Percentiles rank a stretch among this genome's conserved stretches.
Conservation (phyloP, 2,329 filamentous ascomycete species). For the Trichoderma sp. region DNA sequence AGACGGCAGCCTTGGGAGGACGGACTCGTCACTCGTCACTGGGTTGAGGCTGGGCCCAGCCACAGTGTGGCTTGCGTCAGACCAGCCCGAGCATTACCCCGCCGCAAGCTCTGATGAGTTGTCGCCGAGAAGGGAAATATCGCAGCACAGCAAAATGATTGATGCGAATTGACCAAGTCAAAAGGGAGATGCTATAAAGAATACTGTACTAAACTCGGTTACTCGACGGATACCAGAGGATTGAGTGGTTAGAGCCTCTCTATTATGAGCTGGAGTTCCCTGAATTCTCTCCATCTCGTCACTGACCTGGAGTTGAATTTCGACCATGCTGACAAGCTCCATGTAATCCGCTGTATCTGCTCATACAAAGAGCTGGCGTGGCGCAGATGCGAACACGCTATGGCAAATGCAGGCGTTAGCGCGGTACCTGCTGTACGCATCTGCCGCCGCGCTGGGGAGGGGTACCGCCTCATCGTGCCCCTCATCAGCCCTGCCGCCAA, state of each 20-base stretch:
- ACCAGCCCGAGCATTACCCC: neutral
- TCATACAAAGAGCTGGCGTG: neutral
- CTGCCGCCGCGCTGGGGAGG: conserved; percentile 18
- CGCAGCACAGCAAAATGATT: neutral
- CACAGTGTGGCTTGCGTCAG: conserved; percentile 12
- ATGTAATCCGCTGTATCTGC: neutral
- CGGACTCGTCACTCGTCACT: neutral
- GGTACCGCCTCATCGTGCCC: conserved; percentile 29
- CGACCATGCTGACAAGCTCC: neutral
- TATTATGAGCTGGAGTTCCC: neutral
- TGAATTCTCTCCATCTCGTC: neutral
- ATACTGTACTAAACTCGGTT: neutral
- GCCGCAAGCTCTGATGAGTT: conserved; percentile 4
- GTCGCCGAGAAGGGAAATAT: neutral
- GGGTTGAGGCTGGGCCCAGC: conserved; percentile 5
- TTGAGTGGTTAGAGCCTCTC: neutral
- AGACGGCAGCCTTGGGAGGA: neutral
- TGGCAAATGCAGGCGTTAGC: conserved; percentile 11
- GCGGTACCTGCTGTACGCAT: conserved; percentile 21
- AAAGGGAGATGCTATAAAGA: neutral
- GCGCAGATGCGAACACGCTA: neutral
- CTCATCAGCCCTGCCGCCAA: conserved; percentile 27
- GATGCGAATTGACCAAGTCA: neutral
- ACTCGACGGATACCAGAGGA: neutral
- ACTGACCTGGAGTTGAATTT: neutral